Base-by-base conservation (phyloP, 768 basidiomycete species). In the Hericium erinaceus region DNA sequence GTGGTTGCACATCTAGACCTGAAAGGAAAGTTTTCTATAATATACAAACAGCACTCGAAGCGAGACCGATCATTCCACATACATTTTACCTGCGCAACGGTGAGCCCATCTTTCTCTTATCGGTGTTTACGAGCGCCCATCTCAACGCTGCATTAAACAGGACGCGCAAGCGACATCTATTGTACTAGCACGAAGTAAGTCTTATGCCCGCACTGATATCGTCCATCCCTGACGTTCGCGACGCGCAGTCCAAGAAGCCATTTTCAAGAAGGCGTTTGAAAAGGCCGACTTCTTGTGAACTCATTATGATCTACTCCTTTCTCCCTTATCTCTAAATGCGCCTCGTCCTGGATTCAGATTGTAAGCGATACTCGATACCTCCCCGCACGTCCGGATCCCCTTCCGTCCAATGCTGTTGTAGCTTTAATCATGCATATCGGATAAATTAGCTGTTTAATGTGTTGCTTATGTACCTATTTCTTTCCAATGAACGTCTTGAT, bases 1-100 rank as follows among this genome's bases (percentile, higher is more conserved):
- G 20, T n/a, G 41, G n/a, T 20, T 46, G 40, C 24, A 7, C 28
- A 10, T 20, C 44, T 59, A 84, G 83, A 82, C 64, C 70, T 83
- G 52, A 70, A 75, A 46, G 75, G 78, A 33, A 77, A 78, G 28
- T 82, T 83, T 62, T 65, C 73, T 16, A 70, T 72, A 2, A 72
- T 82, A 26, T 80, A 82, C 66, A 72, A 76, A 48, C 74, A 78
- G 49, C 71, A 76, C 61, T 78, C 81, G 10, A 74, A 79, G 0
- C 72, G 72, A 44, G 68, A 68, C 33, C 73, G 80, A 48, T 75
- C 73, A 56, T 66, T 85, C 24, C 78, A 83, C 64, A 69, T 77
- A 8, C 79, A 85, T 65, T 62, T 78, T 38, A 83, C 81, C 9
- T 82, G 80, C 58, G 83, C 83, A 2, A 79, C 81, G 48, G 81